Percentiles rank a stretch among this genome's conserved stretches.
Evolutionary conservation across 192 early-diverging fungal species (phyloP).

Genomic region (Entrophospora sp.): DNA sequence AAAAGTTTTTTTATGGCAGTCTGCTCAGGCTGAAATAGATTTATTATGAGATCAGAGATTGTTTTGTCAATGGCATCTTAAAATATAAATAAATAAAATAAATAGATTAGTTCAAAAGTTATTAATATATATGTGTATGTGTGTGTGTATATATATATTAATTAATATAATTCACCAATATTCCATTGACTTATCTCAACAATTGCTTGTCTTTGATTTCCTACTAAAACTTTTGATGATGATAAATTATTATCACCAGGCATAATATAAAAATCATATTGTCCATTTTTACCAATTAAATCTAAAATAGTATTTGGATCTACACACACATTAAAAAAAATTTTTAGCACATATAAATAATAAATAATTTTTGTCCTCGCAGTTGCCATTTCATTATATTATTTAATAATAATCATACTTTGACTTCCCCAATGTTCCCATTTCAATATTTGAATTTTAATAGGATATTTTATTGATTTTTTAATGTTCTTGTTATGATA

Average conservation of each 20-base stretch:
- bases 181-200: conserved; percentile 23
- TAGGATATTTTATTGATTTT: conserved; percentile 19
- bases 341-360: background rate
- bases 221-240: conserved; percentile 8
- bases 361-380: too few species aligned
- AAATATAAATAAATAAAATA: background rate
- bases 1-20: conserved; percentile 18
- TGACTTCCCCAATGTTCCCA: conserved; percentile 15
- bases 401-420: too few species aligned
- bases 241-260: background rate
- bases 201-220: conserved; percentile 30
- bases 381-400: too few species aligned
- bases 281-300: conserved; percentile 20
- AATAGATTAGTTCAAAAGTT: background rate
- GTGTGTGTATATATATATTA: too few species aligned
- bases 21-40: conserved; percentile 27
- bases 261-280: conserved; percentile 32
- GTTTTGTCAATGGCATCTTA: conserved; percentile 24
- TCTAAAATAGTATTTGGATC: too few species aligned
- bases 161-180: too few species aligned
- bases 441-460: conserved; percentile 3
- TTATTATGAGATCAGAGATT: conserved; percentile 20
- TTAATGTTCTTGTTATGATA: background rate
- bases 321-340: too few species aligned
- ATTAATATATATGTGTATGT: too few species aligned